Conservation (phyloP, 1,284 basidiomycete species). For the Ustilago shanxiensis region DNA sequence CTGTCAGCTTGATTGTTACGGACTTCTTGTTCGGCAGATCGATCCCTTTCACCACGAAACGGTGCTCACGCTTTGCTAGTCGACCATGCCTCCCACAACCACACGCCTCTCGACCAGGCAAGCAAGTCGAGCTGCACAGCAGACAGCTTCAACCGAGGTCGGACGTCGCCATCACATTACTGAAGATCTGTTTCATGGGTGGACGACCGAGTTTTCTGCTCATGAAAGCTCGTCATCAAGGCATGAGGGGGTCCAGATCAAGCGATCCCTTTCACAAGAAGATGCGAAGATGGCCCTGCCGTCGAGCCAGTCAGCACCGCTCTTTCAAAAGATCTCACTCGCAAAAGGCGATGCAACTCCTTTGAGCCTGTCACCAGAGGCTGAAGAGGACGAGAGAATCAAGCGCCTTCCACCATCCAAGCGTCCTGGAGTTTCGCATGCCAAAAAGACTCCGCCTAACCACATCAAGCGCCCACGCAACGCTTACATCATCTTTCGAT, state of each 20-base stretch:
- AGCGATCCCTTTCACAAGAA: conserved; percentile 27
- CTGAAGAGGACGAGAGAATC: conserved; percentile 5
- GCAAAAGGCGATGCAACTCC: conserved; percentile 17
- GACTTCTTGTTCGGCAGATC: no score
- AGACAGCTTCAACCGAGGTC: not conserved
- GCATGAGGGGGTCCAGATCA: not conserved
- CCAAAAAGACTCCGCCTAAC: conserved; percentile 63
- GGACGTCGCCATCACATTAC: not conserved
- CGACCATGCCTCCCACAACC: not conserved
- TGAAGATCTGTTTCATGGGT: conserved; percentile 26
- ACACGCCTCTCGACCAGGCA: conserved; percentile 1
- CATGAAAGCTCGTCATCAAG: not conserved
- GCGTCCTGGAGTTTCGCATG: conserved; percentile 55
- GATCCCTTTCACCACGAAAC: no score
- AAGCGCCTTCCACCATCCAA: conserved; percentile 29
- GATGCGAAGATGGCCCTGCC: not conserved
- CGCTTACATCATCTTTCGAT: conserved; percentile 93
- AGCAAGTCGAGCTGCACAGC: not conserved
- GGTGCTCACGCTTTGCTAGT: not conserved
- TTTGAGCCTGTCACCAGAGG: conserved; percentile 8
- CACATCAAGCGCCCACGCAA: conserved; percentile 93
- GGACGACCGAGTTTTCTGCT: conserved; percentile 15
- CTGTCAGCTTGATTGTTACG: no score
- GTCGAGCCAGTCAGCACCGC: not conserved
- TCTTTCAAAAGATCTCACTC: conserved; percentile 25